Conservation (phyloP, 257 asterid genomes). For the Solanum habrochaites region DNA sequence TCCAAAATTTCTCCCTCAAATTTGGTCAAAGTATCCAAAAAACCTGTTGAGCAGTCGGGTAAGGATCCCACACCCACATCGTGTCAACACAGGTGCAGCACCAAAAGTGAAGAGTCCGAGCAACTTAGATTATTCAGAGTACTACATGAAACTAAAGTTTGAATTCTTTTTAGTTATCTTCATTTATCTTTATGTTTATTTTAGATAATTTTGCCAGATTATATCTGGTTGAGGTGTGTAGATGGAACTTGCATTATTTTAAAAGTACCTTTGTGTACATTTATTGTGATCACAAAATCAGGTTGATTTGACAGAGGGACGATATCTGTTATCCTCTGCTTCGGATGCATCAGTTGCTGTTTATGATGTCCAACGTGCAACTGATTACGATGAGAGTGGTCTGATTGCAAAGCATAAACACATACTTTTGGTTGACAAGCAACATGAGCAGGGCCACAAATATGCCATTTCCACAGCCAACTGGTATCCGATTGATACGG, state of each 20-base stretch:
- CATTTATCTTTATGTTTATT: background rate
- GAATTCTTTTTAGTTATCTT: background rate
- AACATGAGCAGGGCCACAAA: slow-evolving; percentile 76
- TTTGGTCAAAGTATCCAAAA: background rate
- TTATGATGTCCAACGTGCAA: slow-evolving; percentile 74
- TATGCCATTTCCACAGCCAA: slow-evolving; percentile 74
- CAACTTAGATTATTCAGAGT: background rate
- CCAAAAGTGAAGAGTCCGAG: background rate
- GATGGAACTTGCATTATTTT: slow-evolving; percentile 5
- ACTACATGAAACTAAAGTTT: background rate
- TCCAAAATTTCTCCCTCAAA: background rate
- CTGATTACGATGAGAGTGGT: slow-evolving; percentile 47
- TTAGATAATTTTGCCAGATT: background rate
- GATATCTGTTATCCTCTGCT: slow-evolving; percentile 81
- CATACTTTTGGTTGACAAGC: slow-evolving; percentile 60
- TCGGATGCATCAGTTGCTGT: slow-evolving; percentile 88
- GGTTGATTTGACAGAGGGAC: slow-evolving; percentile 98
- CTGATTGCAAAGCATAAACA: slow-evolving; percentile 68
- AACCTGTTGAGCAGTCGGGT: background rate
- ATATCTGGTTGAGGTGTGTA: background rate
- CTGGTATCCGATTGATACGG: slow-evolving; percentile 97
- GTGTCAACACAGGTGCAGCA: background rate
- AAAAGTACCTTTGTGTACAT: slow-evolving; percentile 22
- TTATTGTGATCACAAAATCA: slow-evolving; percentile 56
- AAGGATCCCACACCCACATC: background rate